Evolutionary conservation across 768 basidiomycete genomes (phyloP).

Genomic region (Rossbeevera mucosa): DNA sequence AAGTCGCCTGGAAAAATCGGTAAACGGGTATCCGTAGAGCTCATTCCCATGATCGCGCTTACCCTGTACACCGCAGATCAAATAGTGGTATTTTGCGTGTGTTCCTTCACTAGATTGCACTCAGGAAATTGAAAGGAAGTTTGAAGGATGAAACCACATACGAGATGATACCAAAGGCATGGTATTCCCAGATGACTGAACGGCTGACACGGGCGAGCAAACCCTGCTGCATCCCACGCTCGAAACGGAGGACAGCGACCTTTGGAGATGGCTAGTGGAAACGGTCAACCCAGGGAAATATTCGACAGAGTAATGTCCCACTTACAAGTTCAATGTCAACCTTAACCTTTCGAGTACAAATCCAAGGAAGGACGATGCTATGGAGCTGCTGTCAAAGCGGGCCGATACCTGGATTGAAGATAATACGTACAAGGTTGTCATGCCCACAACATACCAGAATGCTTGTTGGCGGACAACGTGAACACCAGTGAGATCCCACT

Average conservation of each 20-base stretch:
- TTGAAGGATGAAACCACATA: conserved; percentile 30
- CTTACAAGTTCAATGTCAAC: conserved; percentile 74
- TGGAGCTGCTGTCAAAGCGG: conserved; percentile 3
- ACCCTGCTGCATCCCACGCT: conserved; percentile 82
- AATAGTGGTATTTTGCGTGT: conserved; percentile 72
- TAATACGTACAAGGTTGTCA: conserved; percentile 62
- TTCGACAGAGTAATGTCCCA: conserved; percentile 1
- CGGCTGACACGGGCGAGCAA: conserved; percentile 71
- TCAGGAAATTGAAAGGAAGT: conserved; percentile 7
- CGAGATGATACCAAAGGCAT: conserved; percentile 78
- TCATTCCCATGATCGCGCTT: neutral
- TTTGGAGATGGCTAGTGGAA: conserved; percentile 64
- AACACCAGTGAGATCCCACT: conserved; percentile 54
- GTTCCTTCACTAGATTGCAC: conserved; percentile 52
- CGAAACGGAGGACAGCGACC: conserved; percentile 73
- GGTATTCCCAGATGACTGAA: conserved; percentile 72
- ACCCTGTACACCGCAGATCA: conserved; percentile 78
- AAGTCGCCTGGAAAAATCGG: conserved; percentile 52
- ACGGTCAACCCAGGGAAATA: conserved; percentile 1
- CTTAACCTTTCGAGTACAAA: conserved; percentile 64
- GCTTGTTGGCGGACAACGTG: conserved; percentile 64
- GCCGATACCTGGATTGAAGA: neutral
- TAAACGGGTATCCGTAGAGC: neutral
- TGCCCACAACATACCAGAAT: conserved; percentile 71
- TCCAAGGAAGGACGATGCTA: conserved; percentile 72